Base-by-base conservation (phyloP, 2,329 filamentous ascomycete genomes). In the Paecilomyces sp. region DNA sequence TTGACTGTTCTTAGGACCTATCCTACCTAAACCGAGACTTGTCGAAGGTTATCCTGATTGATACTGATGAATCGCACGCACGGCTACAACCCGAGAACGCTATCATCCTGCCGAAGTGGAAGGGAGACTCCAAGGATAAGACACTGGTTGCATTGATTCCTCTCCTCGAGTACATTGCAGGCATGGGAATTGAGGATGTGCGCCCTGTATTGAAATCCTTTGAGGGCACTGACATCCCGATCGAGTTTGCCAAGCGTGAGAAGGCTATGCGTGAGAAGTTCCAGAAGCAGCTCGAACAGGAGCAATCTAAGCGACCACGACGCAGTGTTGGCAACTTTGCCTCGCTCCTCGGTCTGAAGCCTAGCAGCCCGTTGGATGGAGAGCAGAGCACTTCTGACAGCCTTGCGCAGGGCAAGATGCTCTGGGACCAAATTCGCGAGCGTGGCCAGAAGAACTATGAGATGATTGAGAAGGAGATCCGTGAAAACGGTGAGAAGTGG, bases 81-180 rank as follows among this genome's bases (percentile, higher is more conserved):
- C 88, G 90, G 68, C 85, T 89, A 64, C 94, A 99, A 71, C 94
- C 94, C n/a, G 91, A 96, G 70, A 99, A 99, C 75, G 91, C 94
- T 65, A 94, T 99, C 66, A 80, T 97, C 54, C 80, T 99, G 31
- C 86, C 91, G 31, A 92, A 92, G 68, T 99, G 94, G 94, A 89
- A 83, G 59, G 94, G 94, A 34, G 84, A 95, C 65, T 77, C 87
- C 54, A 85, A 87, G 67, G 93, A 99, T 75, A 91, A 87, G 71
- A 90, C 91, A 54, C 88, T 99, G 11, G 89, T 99, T 24, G 85
- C 87, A 3, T 80, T 97, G 55, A 96, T 99, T 61, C 94, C 94
- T 12, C 97, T 99, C 85, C 87, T 99, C 63, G 94, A 99, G 79
- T 97, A 97, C 76, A 86, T 99, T 65, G 91, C 92, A 65, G 94